Evolutionary conservation across 805 yeast genomes (phyloP).

Genomic region (Wickerhamiella slavikovae): DNA sequence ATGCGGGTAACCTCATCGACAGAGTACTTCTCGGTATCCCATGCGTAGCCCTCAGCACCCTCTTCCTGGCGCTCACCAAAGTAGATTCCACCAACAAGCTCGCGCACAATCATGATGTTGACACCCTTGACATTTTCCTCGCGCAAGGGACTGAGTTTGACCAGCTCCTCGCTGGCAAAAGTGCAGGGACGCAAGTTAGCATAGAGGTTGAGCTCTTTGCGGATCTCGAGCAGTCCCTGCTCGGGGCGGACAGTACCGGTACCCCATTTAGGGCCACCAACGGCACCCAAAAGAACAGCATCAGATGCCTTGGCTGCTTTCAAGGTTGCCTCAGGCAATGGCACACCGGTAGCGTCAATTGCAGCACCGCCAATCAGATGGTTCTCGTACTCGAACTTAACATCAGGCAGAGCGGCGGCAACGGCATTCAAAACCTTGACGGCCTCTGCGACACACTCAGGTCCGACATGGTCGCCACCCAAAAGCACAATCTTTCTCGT

Average conservation of each 20-base stretch:
- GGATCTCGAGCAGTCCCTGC: constrained; percentile 82
- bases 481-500: constrained; percentile 74
- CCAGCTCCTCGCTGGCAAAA: constrained; percentile 66
- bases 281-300: constrained; percentile 95
- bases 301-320: constrained; percentile 71
- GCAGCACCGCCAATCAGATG: constrained; percentile 97
- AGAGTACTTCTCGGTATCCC: constrained; percentile 84
- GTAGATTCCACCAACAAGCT: constrained; percentile 93
- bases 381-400: constrained; percentile 55
- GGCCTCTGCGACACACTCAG: constrained; percentile 77
- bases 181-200: constrained; percentile 96
- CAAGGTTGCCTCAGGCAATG: constrained; percentile 69
- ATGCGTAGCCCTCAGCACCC: constrained; percentile 65
- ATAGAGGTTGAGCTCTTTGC: constrained; percentile 83
- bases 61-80: constrained; percentile 93
- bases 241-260: constrained; percentile 93
- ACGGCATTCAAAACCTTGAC: constrained; percentile 76
- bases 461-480: constrained; percentile 96
- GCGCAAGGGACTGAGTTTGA: constrained; percentile 76
- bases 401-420: constrained; percentile 30
- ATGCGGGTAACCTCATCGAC: constrained; percentile 88
- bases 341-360: constrained; percentile 87
- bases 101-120: constrained; percentile 83
- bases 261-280: constrained; percentile 99
- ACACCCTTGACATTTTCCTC: constrained; percentile 75